Base-by-base conservation (phyloP, 805 yeast genomes). In the Cephaloascus albidus region DNA sequence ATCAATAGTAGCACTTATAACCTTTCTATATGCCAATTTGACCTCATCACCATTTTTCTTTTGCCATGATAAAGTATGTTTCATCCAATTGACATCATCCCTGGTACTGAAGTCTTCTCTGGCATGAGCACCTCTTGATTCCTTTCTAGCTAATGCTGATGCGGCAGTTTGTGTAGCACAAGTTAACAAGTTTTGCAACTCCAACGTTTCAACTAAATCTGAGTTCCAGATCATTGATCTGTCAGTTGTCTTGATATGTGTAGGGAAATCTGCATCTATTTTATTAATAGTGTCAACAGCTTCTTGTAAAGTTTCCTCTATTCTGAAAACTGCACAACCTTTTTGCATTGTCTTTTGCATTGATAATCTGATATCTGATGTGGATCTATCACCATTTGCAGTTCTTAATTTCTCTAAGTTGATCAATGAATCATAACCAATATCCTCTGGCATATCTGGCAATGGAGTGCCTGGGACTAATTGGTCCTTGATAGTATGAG, bases 211-310 rank as follows among this genome's bases (percentile, higher is more conserved):
- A 35, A 66, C 71, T 57, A 66, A 59, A 50, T 66, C 72, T 30
- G 69, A 62, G 54, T 66, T 66, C 72, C 72, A 66, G 40, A 66
- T 65, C 72, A 66, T 66, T 16, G 70, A 64, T 51, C 72, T 55
- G 49, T 66, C 72, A 35, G 68, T 63, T 43, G 70, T 65, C 50
- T 57, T 57, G 35, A 66, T 60, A 6, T 8, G 16, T 41, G 64
- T 55, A 18, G 46, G 46, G 43, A 61, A 66, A 12, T 62, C 40
- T 47, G 61, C 50, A 50, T 66, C 70, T 38, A 65, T 58, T 35
- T 47, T 53, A 33, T 35, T 45, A 40, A 66, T 66, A 43, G 61
- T 55, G 47, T 64, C 61, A 15, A 66, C 70, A 60, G 71, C 63
- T 46, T 56, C 50, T 45, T 66, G 71, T 52, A 66, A 63, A 28